Evolutionary conservation across 805 yeast species (phyloP).

Genomic region (Starmerella vaccinii): DNA sequence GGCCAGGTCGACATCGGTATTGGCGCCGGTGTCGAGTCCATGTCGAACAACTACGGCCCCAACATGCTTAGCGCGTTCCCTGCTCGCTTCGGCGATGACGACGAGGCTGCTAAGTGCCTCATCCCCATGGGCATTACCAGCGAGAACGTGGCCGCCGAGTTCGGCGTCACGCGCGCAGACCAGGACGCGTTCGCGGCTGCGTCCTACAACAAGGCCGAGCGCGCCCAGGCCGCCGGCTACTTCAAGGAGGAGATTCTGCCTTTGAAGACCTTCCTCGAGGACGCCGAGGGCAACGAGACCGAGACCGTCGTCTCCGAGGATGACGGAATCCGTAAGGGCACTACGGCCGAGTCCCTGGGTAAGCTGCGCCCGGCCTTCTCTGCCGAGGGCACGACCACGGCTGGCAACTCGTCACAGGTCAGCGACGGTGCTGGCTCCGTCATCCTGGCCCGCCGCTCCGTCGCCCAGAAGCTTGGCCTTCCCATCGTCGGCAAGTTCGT

Average conservation of each 20-base stretch:
- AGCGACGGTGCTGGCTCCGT: constrained; percentile 95
- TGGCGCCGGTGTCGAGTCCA: constrained; percentile 89
- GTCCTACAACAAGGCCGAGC: constrained; percentile 76
- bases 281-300: constrained; percentile 48
- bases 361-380: constrained; percentile 82
- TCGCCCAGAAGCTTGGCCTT: constrained; percentile 64
- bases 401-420: constrained; percentile 94
- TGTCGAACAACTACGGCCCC: constrained; percentile 85
- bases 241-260: constrained; percentile 88
- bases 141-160: constrained; percentile 74
- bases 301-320: constrained; percentile 51
- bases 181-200: constrained; percentile 87
- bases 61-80: constrained; percentile 57
- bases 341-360: constrained; percentile 62
- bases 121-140: constrained; percentile 96
- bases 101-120: constrained; percentile 59
- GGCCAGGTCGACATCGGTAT: constrained; percentile 90
- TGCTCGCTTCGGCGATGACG: constrained; percentile 32
- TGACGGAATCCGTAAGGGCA: constrained; percentile 85
- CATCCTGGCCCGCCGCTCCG: constrained; percentile 69
- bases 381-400: constrained; percentile 76
- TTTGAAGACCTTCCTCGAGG: constrained; percentile 49
- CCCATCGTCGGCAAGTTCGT: constrained; percentile 72
- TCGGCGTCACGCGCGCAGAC: constrained; percentile 49
- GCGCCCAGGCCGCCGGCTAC: constrained; percentile 58